These are phyloP conservation scores for Lentinula detonsa DNA, from an alignment of 768 basidiomycete genomes.

Conservation along the genomic window DNA sequence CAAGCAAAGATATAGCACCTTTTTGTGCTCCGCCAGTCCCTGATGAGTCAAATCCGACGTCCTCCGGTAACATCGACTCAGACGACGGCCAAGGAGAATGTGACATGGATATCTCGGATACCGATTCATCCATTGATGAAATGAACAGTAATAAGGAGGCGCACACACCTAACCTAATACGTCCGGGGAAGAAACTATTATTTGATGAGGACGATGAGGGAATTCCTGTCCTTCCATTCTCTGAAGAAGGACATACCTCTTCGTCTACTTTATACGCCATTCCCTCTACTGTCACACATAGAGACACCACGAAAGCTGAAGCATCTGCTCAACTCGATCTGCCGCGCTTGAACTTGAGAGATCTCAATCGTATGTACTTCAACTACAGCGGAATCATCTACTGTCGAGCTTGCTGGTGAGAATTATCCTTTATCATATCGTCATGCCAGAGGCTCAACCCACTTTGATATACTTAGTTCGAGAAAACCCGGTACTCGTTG, in stretches of 20 bases:
- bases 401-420: constrained; percentile 3
- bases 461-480: neutral
- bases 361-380: constrained; percentile 3
- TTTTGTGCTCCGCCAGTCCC: neutral
- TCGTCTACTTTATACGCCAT: neutral
- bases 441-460: neutral
- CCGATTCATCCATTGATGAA: neutral
- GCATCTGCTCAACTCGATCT: neutral
- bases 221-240: neutral
- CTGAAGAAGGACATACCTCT: neutral
- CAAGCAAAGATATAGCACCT: neutral
- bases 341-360: neutral
- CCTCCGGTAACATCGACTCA: neutral
- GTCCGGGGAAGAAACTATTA: neutral
- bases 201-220: neutral
- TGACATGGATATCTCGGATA: constrained; percentile 2
- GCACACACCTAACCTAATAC: too few species aligned
- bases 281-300: neutral
- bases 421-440: neutral
- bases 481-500: neutral
- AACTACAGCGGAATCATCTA: neutral
- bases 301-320: neutral
- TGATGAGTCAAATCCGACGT: neutral
- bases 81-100: neutral
- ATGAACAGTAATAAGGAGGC: neutral